phyloP scores from a whole-genome alignment of 2,329 filamentous ascomycete species.

The Trichoderma koningiopsis region DNA sequence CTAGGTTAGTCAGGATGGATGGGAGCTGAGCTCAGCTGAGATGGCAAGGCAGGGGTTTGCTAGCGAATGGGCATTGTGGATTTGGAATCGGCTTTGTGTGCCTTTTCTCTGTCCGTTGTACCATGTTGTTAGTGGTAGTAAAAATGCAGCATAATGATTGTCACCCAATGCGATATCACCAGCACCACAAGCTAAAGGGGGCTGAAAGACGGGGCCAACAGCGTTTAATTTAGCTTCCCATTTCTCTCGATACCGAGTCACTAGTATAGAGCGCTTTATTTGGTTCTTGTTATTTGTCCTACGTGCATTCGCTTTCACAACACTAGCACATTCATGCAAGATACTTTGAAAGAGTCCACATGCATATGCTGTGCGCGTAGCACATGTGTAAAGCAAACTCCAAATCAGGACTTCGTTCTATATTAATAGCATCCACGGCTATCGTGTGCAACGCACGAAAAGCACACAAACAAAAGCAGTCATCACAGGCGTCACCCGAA shows the following conservation, averaged over 20 bases:
- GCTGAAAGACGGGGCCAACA: not conserved
- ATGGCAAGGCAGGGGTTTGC: not conserved
- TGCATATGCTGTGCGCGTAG: not conserved
- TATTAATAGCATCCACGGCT: not conserved
- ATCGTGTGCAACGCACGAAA: not conserved
- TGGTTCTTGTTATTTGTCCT: not conserved
- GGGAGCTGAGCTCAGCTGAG: conserved; percentile 1
- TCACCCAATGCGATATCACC: not conserved
- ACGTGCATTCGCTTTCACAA: not conserved
- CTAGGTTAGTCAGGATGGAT: not conserved
- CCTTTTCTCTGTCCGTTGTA: not conserved
- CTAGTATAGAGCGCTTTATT: too few relatives aligned
- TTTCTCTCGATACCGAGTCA: too few relatives aligned
- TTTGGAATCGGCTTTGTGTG: not conserved
- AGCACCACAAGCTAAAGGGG: not conserved
- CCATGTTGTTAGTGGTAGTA: not conserved
- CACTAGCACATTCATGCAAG: not conserved
- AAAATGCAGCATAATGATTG: not conserved
- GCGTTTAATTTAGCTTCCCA: not conserved
- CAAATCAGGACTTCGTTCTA: not conserved
- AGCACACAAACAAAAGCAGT: not conserved
- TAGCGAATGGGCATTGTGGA: not conserved
- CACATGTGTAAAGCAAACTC: not conserved
- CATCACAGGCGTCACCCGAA: not conserved
- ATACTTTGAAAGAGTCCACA: not conserved